phyloP scores from a whole-genome alignment of 148 eudicot genomes.

The Drosera capensis region DNA sequence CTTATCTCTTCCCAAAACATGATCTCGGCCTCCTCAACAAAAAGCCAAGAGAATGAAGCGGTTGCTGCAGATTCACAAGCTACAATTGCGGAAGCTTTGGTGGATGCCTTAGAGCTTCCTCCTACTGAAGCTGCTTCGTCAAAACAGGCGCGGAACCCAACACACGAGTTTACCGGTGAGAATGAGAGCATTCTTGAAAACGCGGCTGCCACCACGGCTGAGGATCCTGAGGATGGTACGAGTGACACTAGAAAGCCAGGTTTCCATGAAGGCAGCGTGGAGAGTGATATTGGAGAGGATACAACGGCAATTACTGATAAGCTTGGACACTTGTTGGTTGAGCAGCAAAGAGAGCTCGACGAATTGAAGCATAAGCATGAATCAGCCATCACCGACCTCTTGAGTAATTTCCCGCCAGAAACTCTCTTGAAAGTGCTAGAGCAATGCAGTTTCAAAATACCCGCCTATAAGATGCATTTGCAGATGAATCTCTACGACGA shows the following conservation, averaged over 20 bases:
- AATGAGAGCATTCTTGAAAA: constrained; percentile 1
- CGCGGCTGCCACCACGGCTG: neutral
- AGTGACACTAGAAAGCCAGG: neutral
- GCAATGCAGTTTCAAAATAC: constrained; percentile 29
- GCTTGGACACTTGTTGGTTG: constrained; percentile 37
- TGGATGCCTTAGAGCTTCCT: neutral
- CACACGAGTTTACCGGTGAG: no score
- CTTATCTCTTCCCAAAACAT: constrained; percentile 1
- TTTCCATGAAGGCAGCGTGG: neutral
- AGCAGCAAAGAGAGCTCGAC: constrained; percentile 54
- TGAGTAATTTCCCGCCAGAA: constrained; percentile 42
- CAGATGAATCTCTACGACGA: constrained; percentile 7
- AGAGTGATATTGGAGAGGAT: constrained; percentile 7
- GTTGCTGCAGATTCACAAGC: constrained; percentile 2
- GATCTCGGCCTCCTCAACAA: constrained; percentile 7
- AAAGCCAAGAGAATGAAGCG: neutral
- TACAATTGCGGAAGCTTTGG: constrained; percentile 3
- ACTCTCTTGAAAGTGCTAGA: constrained; percentile 26
- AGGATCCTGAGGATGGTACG: constrained; percentile 5
- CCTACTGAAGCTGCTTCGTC: constrained; percentile 7
- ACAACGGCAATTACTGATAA: constrained; percentile 15
- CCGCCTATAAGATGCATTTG: constrained; percentile 18
- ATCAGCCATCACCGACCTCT: constrained; percentile 28
- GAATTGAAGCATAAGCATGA: constrained; percentile 53
- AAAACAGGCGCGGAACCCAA: neutral